Evolutionary conservation across 1,284 basidiomycete genomes (phyloP).

Genomic region (Lentinula novae-zelandiae): DNA sequence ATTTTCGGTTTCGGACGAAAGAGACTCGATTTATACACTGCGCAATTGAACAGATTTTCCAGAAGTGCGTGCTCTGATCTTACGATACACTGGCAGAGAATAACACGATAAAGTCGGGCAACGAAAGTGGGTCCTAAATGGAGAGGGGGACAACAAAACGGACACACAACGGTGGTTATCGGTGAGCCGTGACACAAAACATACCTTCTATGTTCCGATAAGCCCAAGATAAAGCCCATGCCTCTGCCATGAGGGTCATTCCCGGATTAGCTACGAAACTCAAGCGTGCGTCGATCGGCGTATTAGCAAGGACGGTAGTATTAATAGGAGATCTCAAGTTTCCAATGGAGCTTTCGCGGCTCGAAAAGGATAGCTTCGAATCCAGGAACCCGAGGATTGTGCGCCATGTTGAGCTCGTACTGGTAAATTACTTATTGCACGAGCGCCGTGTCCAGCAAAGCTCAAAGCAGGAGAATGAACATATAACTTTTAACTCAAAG

Average conservation of each 20-base stretch:
- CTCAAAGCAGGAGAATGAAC: too few species aligned
- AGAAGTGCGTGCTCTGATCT: neutral
- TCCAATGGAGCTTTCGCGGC: conserved; percentile 4
- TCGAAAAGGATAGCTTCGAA: neutral
- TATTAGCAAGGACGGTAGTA: neutral
- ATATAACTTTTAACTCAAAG: too few species aligned
- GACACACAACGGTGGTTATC: neutral
- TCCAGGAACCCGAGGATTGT: conserved; percentile 6
- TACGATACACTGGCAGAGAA: neutral
- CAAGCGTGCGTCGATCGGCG: neutral
- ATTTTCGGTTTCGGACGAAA: neutral
- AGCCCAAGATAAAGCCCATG: neutral
- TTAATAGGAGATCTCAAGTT: neutral
- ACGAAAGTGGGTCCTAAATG: neutral
- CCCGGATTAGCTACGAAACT: neutral
- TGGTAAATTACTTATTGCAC: too few species aligned
- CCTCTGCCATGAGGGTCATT: neutral
- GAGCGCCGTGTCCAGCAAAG: too few species aligned
- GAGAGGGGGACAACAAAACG: neutral
- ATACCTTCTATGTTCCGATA: neutral
- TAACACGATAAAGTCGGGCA: neutral
- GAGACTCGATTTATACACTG: neutral
- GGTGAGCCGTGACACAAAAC: neutral
- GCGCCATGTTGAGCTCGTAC: neutral
- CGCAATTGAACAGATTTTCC: neutral